Evolutionary conservation across 2,329 filamentous ascomycete species (phyloP), one percentile per base, ranked within the genome.

Genomic region (Aspergillus melleus): DNA sequence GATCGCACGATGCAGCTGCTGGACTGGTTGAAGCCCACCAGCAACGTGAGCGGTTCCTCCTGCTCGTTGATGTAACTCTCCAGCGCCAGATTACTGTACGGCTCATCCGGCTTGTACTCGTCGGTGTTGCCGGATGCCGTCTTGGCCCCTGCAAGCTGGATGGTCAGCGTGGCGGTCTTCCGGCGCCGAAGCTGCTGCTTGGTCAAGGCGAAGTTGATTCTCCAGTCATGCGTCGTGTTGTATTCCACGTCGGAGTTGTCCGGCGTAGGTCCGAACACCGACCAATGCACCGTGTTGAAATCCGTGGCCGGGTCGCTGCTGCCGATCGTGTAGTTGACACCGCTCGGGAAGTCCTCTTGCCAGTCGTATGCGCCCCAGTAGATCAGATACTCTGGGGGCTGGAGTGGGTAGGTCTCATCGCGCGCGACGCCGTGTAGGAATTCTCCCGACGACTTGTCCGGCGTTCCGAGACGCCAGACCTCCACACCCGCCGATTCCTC

Each of bases 241-340:
- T 66, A 70, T 59, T 72, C 69, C 26, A 86, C 78, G 54, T 80
- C 72, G 22, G 74, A 72, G 62, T 79, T 79, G 16, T 65, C 65
- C 4, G 68, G 63, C 0, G 68, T 71, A 5, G 68, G 70, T 75
- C 86, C 85, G 65, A 86, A 88, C 9, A 86, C 84, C 58, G 81
- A 84, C 87, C 86, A 89, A 68, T 89, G 87, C 4, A 88, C 82
- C 57, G 88, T 88, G 71, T 89, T 89, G 61, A 87, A 77, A 65
- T 86, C 84, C 11, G 74, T 70, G 0, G 72, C 73, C 19, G 76
- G 76, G 26, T 84, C 72, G 61, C 80, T 82, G 67, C 81, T 72
- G 10, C 86, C 85, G 1, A 89, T 80, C 14, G 80, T 79, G 73
- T 84, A 89, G 22, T 75, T 78, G 0, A 89, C 79, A 4, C 86